Evolutionary conservation across 148 eudicot genomes (phyloP).

Genomic region (Salicornia ramosissima): DNA sequence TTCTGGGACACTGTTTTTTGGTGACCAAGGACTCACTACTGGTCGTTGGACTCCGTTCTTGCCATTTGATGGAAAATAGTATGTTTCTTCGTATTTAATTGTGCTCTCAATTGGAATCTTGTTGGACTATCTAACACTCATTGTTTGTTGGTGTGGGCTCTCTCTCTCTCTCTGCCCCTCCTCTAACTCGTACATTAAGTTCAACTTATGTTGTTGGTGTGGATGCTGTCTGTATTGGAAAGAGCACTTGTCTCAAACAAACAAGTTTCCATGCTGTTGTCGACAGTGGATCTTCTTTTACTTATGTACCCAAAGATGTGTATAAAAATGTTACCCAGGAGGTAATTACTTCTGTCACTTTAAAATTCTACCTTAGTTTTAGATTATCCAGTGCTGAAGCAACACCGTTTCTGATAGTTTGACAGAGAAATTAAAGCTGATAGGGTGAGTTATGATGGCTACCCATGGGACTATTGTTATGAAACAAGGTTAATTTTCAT

Average conservation of each 20-base stretch:
- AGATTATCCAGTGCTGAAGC: neutral
- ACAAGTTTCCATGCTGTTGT: conserved; percentile 65
- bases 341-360: conserved; percentile 36
- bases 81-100: conserved; percentile 22
- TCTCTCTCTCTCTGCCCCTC: conserved; percentile 10
- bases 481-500: conserved; percentile 47
- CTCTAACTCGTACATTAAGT: conserved; percentile 30
- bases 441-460: conserved; percentile 49
- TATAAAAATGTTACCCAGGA: conserved; percentile 59
- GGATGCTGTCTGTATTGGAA: conserved; percentile 68
- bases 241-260: conserved; percentile 57
- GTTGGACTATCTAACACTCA: neutral
- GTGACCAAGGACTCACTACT: conserved; percentile 64
- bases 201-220: conserved; percentile 70
- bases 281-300: conserved; percentile 92
- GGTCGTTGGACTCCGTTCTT: conserved; percentile 70
- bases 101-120: neutral
- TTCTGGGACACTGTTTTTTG: conserved; percentile 80
- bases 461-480: conserved; percentile 82
- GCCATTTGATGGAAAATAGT: conserved; percentile 63
- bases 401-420: conserved; percentile 45
- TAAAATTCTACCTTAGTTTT: conserved; percentile 1
- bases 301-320: conserved; percentile 52
- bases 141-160: neutral
- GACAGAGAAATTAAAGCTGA: conserved; percentile 68